These are phyloP conservation scores for Candida ortonii DNA, from an alignment of 805 yeast genomes.

Conservation along the genomic window DNA sequence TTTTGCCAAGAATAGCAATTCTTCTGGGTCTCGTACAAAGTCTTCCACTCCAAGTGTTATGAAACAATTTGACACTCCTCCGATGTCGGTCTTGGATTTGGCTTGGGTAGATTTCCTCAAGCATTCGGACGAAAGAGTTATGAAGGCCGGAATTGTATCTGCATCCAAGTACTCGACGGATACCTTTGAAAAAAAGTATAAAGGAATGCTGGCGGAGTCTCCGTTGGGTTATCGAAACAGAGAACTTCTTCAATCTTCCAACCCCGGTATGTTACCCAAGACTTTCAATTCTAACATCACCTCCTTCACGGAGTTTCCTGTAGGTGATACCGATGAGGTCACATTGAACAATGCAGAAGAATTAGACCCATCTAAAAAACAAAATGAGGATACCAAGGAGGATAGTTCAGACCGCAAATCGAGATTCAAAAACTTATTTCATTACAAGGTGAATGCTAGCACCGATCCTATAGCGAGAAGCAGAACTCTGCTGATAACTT, in stretches of 20 bases:
- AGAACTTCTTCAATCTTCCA: conserved; percentile 28
- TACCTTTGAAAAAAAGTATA: conserved; percentile 52
- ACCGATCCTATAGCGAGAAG: conserved; percentile 33
- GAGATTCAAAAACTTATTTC: conserved; percentile 31
- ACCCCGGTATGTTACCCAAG: conserved; percentile 18
- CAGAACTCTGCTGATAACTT: conserved; percentile 56
- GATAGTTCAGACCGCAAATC: conserved; percentile 18
- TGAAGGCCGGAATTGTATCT: conserved; percentile 53
- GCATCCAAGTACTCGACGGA: conserved; percentile 46
- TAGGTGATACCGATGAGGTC: conserved; percentile 30
- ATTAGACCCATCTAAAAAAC: conserved; percentile 17
- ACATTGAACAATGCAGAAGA: conserved; percentile 22
- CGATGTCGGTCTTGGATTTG: conserved; percentile 51
- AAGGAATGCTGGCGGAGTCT: conserved; percentile 56
- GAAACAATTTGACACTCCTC: conserved; percentile 36
- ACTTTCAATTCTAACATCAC: conserved; percentile 11
- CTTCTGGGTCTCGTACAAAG: conserved; percentile 12
- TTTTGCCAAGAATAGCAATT: conserved; percentile 10
- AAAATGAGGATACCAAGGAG: conserved; percentile 14
- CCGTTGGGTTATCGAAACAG: conserved; percentile 50
- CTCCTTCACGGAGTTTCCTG: conserved; percentile 12
- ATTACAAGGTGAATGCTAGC: conserved; percentile 9
- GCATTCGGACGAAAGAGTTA: conserved; percentile 57
- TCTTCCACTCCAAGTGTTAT: conserved; percentile 8
- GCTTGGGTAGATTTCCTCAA: conserved; percentile 56